Percentiles rank a stretch among this genome's conserved stretches.
Evolutionary conservation across 2,329 filamentous ascomycete species (phyloP).

Genomic region (Lasiodiplodia sp.): DNA sequence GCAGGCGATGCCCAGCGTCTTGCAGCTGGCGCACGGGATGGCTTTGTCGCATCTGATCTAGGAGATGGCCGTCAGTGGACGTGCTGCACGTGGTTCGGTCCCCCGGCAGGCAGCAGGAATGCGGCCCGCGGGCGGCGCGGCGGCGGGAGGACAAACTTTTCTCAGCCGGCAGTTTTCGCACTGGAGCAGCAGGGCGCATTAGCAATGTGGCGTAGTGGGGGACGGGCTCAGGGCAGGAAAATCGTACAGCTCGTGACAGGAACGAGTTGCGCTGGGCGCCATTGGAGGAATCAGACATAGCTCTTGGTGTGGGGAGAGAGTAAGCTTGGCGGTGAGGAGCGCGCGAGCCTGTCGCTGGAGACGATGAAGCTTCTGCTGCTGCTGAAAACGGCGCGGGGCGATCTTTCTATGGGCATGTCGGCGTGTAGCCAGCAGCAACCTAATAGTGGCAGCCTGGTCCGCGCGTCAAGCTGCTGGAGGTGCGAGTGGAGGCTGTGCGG

Average conservation of each 20-base stretch:
- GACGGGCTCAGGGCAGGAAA: too few species aligned
- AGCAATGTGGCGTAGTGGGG: not conserved
- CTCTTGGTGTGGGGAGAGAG: not conserved
- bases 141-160: slow-evolving; percentile 7
- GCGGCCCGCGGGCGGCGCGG: not conserved
- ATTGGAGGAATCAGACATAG: slow-evolving; percentile 13
- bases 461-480: not conserved
- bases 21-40: slow-evolving; percentile 17
- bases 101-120: too few species aligned
- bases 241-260: slow-evolving; percentile 16
- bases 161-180: slow-evolving; percentile 21
- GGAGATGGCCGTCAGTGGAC: not conserved
- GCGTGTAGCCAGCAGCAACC: not conserved
- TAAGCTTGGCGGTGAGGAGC: not conserved
- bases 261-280: slow-evolving; percentile 17
- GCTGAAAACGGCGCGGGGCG: not conserved
- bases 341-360: not conserved
- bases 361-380: not conserved
- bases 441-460: not conserved
- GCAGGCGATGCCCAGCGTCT: slow-evolving; percentile 19
- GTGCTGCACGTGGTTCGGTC: too few species aligned
- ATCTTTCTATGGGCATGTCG: not conserved
- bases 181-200: not conserved
- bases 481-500: not conserved
- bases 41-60: slow-evolving; percentile 26